Conservation (phyloP, 2,329 filamentous ascomycete species). For the Thielaviopsis populi region DNA sequence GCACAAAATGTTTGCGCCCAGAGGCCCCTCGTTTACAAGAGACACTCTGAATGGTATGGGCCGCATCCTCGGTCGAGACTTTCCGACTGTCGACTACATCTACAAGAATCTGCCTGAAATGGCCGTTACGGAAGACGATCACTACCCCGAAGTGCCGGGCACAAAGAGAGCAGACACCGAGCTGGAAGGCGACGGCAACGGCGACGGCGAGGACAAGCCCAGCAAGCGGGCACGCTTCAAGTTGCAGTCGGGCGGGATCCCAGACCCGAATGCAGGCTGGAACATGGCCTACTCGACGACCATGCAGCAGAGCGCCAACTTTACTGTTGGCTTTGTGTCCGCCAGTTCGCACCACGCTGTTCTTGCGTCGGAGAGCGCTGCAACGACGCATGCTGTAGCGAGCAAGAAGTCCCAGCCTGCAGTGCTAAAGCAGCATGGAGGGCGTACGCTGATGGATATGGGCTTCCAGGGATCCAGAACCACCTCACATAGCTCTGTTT, state of each 20-base stretch:
- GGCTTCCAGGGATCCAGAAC: not conserved
- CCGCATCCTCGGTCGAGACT: conserved; percentile 50
- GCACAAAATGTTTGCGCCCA: conserved; percentile 32
- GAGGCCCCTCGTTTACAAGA: conserved; percentile 55
- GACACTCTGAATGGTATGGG: conserved; percentile 50
- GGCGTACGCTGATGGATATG: not conserved
- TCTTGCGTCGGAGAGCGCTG: conserved; percentile 24
- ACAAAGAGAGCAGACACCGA: conserved; percentile 20
- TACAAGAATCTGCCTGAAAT: conserved; percentile 37
- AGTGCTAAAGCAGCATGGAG: not conserved
- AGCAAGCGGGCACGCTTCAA: conserved; percentile 18
- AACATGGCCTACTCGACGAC: conserved; percentile 40
- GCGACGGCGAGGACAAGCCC: conserved; percentile 18
- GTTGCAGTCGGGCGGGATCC: conserved; percentile 19
- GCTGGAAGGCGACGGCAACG: not conserved
- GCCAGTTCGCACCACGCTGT: conserved; percentile 33
- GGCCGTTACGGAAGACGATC: conserved; percentile 48
- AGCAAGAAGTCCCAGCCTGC: conserved; percentile 10
- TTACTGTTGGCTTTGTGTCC: conserved; percentile 52
- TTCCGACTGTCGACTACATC: conserved; percentile 42
- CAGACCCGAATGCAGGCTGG: conserved; percentile 27
- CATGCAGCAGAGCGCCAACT: conserved; percentile 43
- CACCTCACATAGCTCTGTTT: not conserved
- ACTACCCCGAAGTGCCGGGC: conserved; percentile 50
- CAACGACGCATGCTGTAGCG: conserved; percentile 16